Base-by-base conservation (phyloP, 1,284 basidiomycete species). In the Quambalaria eucalypti region DNA sequence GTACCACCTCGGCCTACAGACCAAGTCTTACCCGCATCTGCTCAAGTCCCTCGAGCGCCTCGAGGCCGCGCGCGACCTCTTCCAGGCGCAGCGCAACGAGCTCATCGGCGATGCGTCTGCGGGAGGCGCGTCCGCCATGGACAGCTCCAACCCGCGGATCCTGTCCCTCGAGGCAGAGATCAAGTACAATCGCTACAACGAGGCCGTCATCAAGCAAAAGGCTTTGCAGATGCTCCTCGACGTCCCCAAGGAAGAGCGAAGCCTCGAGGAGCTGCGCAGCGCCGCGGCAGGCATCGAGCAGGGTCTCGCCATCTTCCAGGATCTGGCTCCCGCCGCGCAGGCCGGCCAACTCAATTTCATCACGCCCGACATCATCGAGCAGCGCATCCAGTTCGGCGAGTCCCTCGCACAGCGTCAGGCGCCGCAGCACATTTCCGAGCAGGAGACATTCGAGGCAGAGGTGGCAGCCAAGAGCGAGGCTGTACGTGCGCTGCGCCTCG, bases 191-290 rank as follows among this genome's bases (percentile, higher is more conserved):
- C 57, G 63, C 50, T 75, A 72, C 65, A 75, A 75, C 50, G 57
- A 51, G 46, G 73, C 71, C 1, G 71, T 75, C 40, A 73, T 66
- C 23, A 57, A 65, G 39, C 73, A 75, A 21, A 71, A 73, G 38
- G 60, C 61, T 14, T 48, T 75, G 30, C 67, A 72, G 62, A 65
- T 75, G 66, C 62, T 75, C 28, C 70, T 69, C 38, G 69, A 73
- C 14, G 47, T 65, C 42, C 63, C 58, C 26, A 54, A 61, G 50
- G 66, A 66, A 47, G 62, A 64, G 52, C 62, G 65, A 47, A 52
- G 52, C 14, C 50, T 61, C 4, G 46, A 51, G 40, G 63, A 66
- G 48, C 57, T 74, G 19, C 40, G 57, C 12, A 55, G 62, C 9
- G 73, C 72, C 23, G 61, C 68, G 23, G 60, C 48, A 8, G 60